phyloP scores from a whole-genome alignment of 305 asterid genomes.

The Fraxinus sp. region DNA sequence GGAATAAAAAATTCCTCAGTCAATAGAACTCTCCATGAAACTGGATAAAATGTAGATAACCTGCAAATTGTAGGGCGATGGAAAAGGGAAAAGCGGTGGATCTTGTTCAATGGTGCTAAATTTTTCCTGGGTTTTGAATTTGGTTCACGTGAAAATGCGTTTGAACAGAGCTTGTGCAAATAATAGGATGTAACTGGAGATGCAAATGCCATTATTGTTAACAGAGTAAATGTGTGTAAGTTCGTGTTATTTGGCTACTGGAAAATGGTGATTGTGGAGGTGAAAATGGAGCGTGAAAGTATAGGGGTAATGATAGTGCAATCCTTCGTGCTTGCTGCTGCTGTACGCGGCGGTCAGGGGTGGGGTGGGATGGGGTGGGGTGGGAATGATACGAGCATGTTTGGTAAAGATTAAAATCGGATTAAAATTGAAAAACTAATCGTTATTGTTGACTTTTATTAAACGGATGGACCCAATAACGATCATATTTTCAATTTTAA shows the following conservation, averaged over 20 bases:
- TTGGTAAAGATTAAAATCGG: too few species aligned
- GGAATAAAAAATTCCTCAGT: background rate
- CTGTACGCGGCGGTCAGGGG: background rate
- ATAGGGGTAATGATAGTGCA: background rate
- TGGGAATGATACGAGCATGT: too few species aligned
- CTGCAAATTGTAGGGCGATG: slow-evolving; percentile 42
- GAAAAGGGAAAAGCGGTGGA: slow-evolving; percentile 36
- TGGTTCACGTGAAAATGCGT: background rate
- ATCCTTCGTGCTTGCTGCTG: background rate
- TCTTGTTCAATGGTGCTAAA: slow-evolving; percentile 24
- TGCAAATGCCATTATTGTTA: slow-evolving; percentile 46
- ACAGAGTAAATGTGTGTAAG: background rate
- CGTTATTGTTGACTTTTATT: too few species aligned
- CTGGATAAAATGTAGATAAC: slow-evolving; percentile 22
- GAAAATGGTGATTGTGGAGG: background rate
- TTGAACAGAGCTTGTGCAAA: slow-evolving; percentile 29
- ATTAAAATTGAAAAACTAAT: too few species aligned
- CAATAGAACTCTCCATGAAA: background rate
- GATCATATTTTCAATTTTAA: too few species aligned
- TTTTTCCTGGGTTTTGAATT: slow-evolving; percentile 25
- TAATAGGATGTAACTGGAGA: slow-evolving; percentile 35
- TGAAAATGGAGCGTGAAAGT: background rate
- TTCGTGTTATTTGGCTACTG: background rate
- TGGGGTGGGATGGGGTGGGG: background rate
- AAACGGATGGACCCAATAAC: too few species aligned